phyloP scores from a whole-genome alignment of 2,329 filamentous ascomycete species.

The Cercospora zeina region DNA sequence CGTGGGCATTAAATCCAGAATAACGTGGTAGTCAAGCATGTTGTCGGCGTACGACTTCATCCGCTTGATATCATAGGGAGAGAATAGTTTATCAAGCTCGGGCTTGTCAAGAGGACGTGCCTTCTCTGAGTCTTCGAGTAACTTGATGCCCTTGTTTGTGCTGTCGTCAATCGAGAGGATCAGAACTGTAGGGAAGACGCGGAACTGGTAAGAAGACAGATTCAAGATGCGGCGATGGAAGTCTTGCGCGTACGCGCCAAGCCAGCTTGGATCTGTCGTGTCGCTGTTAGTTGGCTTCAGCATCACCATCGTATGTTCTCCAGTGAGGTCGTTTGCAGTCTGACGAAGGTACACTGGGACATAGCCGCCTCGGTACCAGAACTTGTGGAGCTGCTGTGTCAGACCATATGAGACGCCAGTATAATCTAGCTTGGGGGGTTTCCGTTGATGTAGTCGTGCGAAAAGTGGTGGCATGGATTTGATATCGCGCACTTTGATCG shows the following conservation, averaged over 20 bases:
- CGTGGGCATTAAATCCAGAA: constrained; percentile 84
- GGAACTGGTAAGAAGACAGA: constrained; percentile 89
- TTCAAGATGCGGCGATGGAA: constrained; percentile 93
- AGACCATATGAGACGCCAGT: constrained; percentile 93
- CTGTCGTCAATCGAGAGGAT: constrained; percentile 88
- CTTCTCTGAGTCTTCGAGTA: constrained; percentile 56
- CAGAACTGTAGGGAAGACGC: constrained; percentile 72
- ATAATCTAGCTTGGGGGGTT: constrained; percentile 81
- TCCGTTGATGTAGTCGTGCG: constrained; percentile 78
- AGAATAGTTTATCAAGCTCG: constrained; percentile 75
- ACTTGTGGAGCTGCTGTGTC: constrained; percentile 83
- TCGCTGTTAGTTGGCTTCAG: constrained; percentile 69
- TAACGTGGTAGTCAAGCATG: constrained; percentile 96
- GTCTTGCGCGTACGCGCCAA: constrained; percentile 85
- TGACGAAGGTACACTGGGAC: constrained; percentile 90
- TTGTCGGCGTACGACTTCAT: constrained; percentile 95
- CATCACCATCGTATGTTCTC: constrained; percentile 98
- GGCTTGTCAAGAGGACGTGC: constrained; percentile 64
- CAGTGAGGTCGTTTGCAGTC: constrained; percentile 92
- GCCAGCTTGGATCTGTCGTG: constrained; percentile 71
- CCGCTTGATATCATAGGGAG: constrained; percentile 91
- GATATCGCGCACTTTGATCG: constrained; percentile 87
- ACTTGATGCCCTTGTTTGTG: constrained; percentile 68
- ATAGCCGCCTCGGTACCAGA: constrained; percentile 90
- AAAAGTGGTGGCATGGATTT: constrained; percentile 92